Evolutionary conservation across 1,139 yeast species (phyloP).

Genomic region (Geotrichum reessii): DNA sequence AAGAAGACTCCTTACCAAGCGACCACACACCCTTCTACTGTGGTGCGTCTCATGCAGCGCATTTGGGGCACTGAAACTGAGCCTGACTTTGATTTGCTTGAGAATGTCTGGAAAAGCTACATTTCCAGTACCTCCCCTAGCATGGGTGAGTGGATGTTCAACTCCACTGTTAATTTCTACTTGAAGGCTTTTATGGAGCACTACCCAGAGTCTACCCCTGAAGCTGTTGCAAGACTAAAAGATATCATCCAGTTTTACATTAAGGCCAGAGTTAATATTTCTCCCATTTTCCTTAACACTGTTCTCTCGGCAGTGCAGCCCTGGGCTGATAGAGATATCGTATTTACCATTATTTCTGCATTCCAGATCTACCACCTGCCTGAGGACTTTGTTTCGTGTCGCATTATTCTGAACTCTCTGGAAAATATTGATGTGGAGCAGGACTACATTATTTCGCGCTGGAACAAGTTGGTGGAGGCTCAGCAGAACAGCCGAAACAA

Average conservation of each 20-base stretch:
- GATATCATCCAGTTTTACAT: slow-evolving; percentile 54
- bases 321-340: slow-evolving; percentile 64
- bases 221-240: slow-evolving; percentile 55
- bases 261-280: slow-evolving; percentile 55
- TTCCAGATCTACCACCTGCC: slow-evolving; percentile 55
- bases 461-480: slow-evolving; percentile 13
- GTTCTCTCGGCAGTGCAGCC: slow-evolving; percentile 59
- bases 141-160: slow-evolving; percentile 59
- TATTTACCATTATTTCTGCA: slow-evolving; percentile 57
- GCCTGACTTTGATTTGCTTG: slow-evolving; percentile 43
- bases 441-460: slow-evolving; percentile 44
- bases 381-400: slow-evolving; percentile 65
- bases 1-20: slow-evolving; percentile 67
- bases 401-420: slow-evolving; percentile 70
- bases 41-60: slow-evolving; percentile 60
- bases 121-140: slow-evolving; percentile 53
- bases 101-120: slow-evolving; percentile 61
- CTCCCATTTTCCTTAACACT: slow-evolving; percentile 68
- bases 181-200: slow-evolving; percentile 61
- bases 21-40: slow-evolving; percentile 68
- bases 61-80: slow-evolving; percentile 47
- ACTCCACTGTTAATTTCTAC: slow-evolving; percentile 64
- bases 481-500: slow-evolving; percentile 43
- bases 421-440: slow-evolving; percentile 58
- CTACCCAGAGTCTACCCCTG: slow-evolving; percentile 50